phyloP scores from a whole-genome alignment of 2,329 filamentous ascomycete genomes.

The Penicillium sp. region DNA sequence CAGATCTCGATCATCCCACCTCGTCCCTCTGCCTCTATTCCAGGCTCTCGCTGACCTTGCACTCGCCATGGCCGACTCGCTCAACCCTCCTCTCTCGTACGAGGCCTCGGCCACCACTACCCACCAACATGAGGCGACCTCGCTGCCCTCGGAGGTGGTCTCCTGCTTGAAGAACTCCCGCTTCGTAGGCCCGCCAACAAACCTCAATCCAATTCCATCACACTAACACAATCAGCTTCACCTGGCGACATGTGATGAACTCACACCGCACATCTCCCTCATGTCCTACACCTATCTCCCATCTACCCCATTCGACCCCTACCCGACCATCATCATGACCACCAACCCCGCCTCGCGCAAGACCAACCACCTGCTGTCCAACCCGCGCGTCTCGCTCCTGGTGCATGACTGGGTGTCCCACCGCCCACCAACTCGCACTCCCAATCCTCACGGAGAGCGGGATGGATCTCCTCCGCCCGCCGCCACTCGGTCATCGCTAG shows the following conservation, averaged over 20 bases:
- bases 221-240: constrained; percentile 64
- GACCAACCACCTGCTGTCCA: constrained; percentile 73
- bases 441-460: constrained; percentile 52
- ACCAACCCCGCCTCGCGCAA: constrained; percentile 70
- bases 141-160: constrained; percentile 78
- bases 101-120: constrained; percentile 72
- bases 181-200: constrained; percentile 70
- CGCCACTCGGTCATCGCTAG: constrained; percentile 67
- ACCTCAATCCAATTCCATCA: constrained; percentile 1
- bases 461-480: constrained; percentile 63
- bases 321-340: constrained; percentile 93
- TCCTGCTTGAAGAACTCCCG: constrained; percentile 91
- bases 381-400: constrained; percentile 86
- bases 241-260: constrained; percentile 81
- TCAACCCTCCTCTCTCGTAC: constrained; percentile 69
- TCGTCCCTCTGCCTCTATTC: constrained; percentile 5
- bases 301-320: constrained; percentile 63
- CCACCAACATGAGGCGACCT: constrained; percentile 65
- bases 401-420: constrained; percentile 98
- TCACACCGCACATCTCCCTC: constrained; percentile 85
- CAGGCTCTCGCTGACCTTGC: constrained; percentile 3
- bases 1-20: constrained; percentile 19
- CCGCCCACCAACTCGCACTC: constrained; percentile 71
- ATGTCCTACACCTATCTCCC: constrained; percentile 99
- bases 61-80: constrained; percentile 41